phyloP scores from a whole-genome alignment of 2,329 filamentous ascomycete genomes.

The Hypoxylon sp. region DNA sequence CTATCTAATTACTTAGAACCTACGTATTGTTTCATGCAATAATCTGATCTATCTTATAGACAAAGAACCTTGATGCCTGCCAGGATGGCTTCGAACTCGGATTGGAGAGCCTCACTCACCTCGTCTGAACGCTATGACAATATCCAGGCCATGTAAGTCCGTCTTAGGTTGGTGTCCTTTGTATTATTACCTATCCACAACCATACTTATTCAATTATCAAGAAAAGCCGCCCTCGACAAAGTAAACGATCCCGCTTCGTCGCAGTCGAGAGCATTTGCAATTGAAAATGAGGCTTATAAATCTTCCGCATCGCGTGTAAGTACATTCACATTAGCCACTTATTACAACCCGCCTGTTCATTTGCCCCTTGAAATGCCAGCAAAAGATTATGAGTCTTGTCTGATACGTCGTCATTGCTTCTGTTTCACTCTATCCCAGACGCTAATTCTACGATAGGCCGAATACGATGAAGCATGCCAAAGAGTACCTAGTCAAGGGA shows the following conservation, averaged over 20 bases:
- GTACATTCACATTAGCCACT: conserved; percentile 40
- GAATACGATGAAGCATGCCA: conserved; percentile 68
- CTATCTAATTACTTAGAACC: background rate
- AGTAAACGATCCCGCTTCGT: conserved; percentile 42
- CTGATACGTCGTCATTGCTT: background rate
- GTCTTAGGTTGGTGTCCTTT: conserved; percentile 14
- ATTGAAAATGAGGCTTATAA: conserved; percentile 77
- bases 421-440: background rate
- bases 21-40: background rate
- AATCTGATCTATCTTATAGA: background rate
- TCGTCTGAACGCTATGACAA: conserved; percentile 74
- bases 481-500: conserved; percentile 46
- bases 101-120: conserved; percentile 68
- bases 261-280: conserved; percentile 68
- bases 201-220: conserved; percentile 29
- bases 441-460: conserved; percentile 61
- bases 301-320: conserved; percentile 70
- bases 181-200: background rate
- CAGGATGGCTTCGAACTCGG: conserved; percentile 53
- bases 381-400: background rate
- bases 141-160: conserved; percentile 73
- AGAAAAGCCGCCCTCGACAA: conserved; percentile 51
- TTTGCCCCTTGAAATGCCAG: background rate
- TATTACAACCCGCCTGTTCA: background rate
- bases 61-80: background rate